A percentile compares a stretch with the other conserved stretches of the same genome.
Conservation (phyloP, 768 basidiomycete genomes). For the Neoboletus magnificus region DNA sequence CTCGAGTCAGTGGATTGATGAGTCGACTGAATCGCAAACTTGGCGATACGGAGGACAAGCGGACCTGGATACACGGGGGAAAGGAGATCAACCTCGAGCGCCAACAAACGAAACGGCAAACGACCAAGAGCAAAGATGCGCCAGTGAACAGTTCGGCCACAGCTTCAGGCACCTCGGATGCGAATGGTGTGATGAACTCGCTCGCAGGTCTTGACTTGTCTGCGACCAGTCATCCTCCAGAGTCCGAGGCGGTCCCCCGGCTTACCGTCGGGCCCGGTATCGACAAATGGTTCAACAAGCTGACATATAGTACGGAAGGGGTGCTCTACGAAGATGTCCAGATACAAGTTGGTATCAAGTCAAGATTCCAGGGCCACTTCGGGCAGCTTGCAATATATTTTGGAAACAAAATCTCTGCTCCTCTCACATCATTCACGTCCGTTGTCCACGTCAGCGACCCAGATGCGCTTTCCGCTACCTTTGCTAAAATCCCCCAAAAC, state of each 20-base stretch:
- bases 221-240: conserved; percentile 21
- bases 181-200: conserved; percentile 63
- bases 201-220: conserved; percentile 81
- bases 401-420: conserved; percentile 88
- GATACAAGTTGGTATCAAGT: conserved; percentile 94
- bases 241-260: conserved; percentile 39
- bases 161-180: conserved; percentile 35
- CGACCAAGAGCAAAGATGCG: conserved; percentile 31
- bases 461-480: conserved; percentile 74
- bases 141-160: conserved; percentile 36
- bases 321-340: conserved; percentile 95
- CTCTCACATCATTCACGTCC: conserved; percentile 90
- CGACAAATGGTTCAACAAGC: conserved; percentile 86
- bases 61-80: conserved; percentile 95
- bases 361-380: conserved; percentile 91
- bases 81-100: conserved; percentile 86
- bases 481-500: conserved; percentile 88
- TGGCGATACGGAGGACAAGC: conserved; percentile 90
- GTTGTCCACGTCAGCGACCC: conserved; percentile 70
- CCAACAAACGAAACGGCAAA: conserved; percentile 55
- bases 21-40: conserved; percentile 86
- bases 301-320: conserved; percentile 78
- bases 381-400: conserved; percentile 94
- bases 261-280: conserved; percentile 67
- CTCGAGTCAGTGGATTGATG: conserved; percentile 86